Evolutionary conservation across 1,284 basidiomycete genomes (phyloP), one percentile per base, ranked within the genome.

Genomic region (Coriolopsis trogii): DNA sequence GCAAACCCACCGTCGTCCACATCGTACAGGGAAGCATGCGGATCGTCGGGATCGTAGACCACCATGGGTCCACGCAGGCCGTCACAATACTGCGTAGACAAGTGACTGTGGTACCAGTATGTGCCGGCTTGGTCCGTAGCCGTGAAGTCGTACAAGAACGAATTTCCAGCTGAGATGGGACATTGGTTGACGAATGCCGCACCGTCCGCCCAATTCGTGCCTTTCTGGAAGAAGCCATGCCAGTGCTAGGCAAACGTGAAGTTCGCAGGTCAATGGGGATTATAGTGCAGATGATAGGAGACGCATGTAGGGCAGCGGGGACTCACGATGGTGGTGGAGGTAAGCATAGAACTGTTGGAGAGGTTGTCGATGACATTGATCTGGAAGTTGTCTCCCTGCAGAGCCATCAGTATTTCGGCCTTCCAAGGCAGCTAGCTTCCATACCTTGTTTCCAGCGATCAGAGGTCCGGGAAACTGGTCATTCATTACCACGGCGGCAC

Each of bases 171-270:
- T 4, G 71, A 69, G 49, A 84, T 80, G 1, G 79, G 78, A 57
- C 82, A 84, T 55, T 80, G 78, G 24, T 68, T 75, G 24, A 79
- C 70, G 37, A 69, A 68, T 1, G 70, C 62, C 1, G 61, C 37
- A 6, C 71, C 71, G 38, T 73, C 72, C 6, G 67, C 68, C 58
- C 64, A 68, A 29, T 62, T 67, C 1, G 70, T 69, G 52, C 60
- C 61, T 43, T 49, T 58, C 64, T 63, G 71, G 33, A 65, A 67
- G 24, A 73, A 28, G 1, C 70, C 70, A 26, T 73, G 71, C 73
- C 73, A 74, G 50, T 74, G 73, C 70, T 72, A 58, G 10, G 25
- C 3, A 18, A 3, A 25, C 28, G 26, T 10, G 33, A 24, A 23
- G 13, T 30, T 31, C 25, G 12, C n/a, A 25, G 13, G 18, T 9